Percentiles rank a stretch among this genome's conserved stretches.
Conservation (phyloP, 768 basidiomycete genomes). For the Galerina marginata region DNA sequence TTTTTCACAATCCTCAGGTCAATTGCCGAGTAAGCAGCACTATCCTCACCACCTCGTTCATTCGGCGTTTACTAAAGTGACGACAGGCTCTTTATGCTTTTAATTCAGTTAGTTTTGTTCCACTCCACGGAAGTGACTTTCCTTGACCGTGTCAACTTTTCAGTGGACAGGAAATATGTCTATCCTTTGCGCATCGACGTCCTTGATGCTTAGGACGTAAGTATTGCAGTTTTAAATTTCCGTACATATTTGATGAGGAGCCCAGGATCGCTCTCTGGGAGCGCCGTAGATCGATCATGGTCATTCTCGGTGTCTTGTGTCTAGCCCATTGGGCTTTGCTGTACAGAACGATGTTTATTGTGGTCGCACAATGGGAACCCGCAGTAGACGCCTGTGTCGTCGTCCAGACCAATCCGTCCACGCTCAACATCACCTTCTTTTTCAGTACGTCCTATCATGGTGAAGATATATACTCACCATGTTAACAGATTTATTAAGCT, state of each 20-base stretch:
- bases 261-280: constrained; percentile 74
- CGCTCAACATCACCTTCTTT: constrained; percentile 71
- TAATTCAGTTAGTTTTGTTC: constrained; percentile 57
- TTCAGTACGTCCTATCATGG: constrained; percentile 54
- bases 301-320: constrained; percentile 58
- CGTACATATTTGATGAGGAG: neutral
- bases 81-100: constrained; percentile 66
- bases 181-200: constrained; percentile 68
- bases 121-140: neutral
- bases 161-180: constrained; percentile 72
- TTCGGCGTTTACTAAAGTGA: constrained; percentile 5
- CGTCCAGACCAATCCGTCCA: constrained; percentile 53
- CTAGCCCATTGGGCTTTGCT: constrained; percentile 70
- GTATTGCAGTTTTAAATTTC: constrained; percentile 19
- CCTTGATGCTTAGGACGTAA: constrained; percentile 74
- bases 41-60: neutral
- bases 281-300: constrained; percentile 52
- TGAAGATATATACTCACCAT: neutral
- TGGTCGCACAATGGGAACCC: constrained; percentile 59
- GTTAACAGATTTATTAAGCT: constrained; percentile 41
- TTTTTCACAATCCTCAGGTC: constrained; percentile 42
- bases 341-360: constrained; percentile 73
- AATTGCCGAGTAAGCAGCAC: constrained; percentile 57
- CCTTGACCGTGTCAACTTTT: neutral
- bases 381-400: constrained; percentile 51